Evolutionary conservation across 345 rosid species (phyloP).

Genomic region (Citrus mangshanensis): DNA sequence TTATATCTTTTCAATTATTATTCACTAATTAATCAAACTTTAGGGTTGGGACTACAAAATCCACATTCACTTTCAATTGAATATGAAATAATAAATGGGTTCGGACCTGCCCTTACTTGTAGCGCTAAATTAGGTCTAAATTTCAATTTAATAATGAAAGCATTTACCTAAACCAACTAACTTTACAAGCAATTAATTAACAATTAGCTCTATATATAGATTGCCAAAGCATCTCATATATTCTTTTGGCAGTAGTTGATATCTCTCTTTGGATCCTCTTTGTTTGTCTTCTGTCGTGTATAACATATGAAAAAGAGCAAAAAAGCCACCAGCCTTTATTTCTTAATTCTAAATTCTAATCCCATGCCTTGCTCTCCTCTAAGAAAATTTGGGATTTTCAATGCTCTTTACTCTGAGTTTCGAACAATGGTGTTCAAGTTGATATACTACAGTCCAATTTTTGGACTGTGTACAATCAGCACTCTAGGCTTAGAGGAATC

Average conservation of each 20-base stretch:
- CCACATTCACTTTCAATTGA: too few relatives aligned
- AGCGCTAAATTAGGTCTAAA: not conserved
- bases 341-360: not conserved
- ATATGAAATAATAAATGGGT: too few relatives aligned
- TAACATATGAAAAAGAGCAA: constrained; percentile 6
- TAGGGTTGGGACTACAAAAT: not conserved
- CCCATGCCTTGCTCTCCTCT: constrained; percentile 9
- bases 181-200: not conserved
- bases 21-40: not conserved
- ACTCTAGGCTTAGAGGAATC: not conserved
- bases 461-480: not conserved
- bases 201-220: not conserved
- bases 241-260: constrained; percentile 22
- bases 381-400: constrained; percentile 9
- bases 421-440: not conserved
- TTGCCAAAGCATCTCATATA: not conserved
- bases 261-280: constrained; percentile 33
- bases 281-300: constrained; percentile 14
- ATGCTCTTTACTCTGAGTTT: constrained; percentile 11
- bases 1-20: not conserved
- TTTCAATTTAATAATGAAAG: constrained; percentile 1
- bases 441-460: constrained; percentile 10
- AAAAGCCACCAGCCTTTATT: constrained; percentile 2
- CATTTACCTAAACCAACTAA: constrained; percentile 47
- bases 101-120: not conserved